Conservation (phyloP, 306 rosid genomes). For the Adenanthera pavonina region DNA sequence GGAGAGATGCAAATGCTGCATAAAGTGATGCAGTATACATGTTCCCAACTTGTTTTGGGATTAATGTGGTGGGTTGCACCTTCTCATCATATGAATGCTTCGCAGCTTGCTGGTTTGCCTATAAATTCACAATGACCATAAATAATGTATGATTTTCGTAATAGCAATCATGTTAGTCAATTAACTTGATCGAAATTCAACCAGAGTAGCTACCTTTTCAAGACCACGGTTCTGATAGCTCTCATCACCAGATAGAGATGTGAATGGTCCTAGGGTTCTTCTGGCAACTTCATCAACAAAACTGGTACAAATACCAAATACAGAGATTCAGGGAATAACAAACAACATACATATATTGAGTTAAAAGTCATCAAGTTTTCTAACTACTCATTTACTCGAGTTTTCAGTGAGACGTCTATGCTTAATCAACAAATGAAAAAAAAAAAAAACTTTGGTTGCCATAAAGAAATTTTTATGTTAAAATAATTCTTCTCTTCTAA, state of each 20-base stretch:
- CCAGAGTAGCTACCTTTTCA: constrained; percentile 66
- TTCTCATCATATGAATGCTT: constrained; percentile 63
- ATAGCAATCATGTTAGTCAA: constrained; percentile 11
- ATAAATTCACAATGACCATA: constrained; percentile 29
- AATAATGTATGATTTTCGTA: constrained; percentile 6
- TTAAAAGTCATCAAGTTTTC: background rate
- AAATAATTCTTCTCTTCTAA: background rate
- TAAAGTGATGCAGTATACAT: constrained; percentile 89
- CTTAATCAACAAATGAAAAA: background rate
- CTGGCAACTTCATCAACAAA: constrained; percentile 69
- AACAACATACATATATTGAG: background rate
- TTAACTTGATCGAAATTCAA: constrained; percentile 2
- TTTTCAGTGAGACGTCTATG: background rate
- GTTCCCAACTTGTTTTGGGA: constrained; percentile 90
- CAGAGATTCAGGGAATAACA: constrained; percentile 2
- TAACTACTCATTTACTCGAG: constrained; percentile 2
- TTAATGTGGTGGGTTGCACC: constrained; percentile 78
- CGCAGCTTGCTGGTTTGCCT: constrained; percentile 80
- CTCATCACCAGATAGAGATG: constrained; percentile 62
- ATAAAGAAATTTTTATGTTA: background rate
- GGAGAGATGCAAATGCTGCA: constrained; percentile 79
- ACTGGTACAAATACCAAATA: constrained; percentile 46
- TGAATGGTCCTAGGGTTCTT: constrained; percentile 66
- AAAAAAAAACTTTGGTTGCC: background rate
- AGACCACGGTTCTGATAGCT: constrained; percentile 83